Percentiles rank a stretch among this genome's conserved stretches.
phyloP scores from a whole-genome alignment of 441 rosid species.

The Arabidopsis lyrata region DNA sequence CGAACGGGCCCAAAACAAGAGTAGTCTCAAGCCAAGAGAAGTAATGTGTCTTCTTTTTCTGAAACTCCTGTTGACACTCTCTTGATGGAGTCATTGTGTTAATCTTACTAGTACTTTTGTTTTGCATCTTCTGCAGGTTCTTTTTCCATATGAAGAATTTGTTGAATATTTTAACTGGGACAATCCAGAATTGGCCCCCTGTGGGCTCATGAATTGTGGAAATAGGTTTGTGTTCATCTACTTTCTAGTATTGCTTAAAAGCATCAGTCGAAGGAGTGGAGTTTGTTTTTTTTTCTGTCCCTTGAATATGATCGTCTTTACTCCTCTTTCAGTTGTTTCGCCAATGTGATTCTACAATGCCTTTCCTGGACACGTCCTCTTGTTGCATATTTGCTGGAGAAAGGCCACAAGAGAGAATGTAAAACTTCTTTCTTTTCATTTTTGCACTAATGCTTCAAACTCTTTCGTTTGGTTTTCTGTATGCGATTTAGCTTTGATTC shows the following conservation, averaged over 20 bases:
- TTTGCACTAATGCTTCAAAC: conserved; percentile 4
- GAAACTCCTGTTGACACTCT: conserved; percentile 1
- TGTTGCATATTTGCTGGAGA: conserved; percentile 86
- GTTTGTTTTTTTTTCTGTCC: conserved; percentile 1
- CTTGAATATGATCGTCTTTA: conserved; percentile 7
- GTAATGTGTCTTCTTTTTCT: conserved; percentile 44
- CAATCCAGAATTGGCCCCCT: conserved; percentile 69
- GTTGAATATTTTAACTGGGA: conserved; percentile 77
- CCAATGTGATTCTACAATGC: conserved; percentile 96
- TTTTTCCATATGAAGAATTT: conserved; percentile 91
- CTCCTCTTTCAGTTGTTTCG: conserved; percentile 78
- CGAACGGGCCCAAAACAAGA: conserved; percentile 48
- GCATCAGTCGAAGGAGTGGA: conserved; percentile 5
- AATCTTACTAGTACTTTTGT: conserved; percentile 14
- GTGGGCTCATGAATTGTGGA: conserved; percentile 97
- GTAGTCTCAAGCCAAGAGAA: conserved; percentile 60
- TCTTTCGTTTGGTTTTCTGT: conserved; percentile 21
- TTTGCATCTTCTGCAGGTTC: conserved; percentile 59
- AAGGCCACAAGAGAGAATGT: conserved; percentile 88
- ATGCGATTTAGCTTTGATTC: conserved; percentile 15
- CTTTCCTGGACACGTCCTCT: conserved; percentile 89
- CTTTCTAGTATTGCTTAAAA: conserved; percentile 15
- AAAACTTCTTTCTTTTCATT: conserved; percentile 24
- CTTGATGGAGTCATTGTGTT: conserved; percentile 22
- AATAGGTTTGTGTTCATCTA: conserved; percentile 66